A percentile compares a stretch with the other conserved stretches of the same genome.
Conservation (phyloP, 106 monocot species). For the Allium fistulosum region DNA sequence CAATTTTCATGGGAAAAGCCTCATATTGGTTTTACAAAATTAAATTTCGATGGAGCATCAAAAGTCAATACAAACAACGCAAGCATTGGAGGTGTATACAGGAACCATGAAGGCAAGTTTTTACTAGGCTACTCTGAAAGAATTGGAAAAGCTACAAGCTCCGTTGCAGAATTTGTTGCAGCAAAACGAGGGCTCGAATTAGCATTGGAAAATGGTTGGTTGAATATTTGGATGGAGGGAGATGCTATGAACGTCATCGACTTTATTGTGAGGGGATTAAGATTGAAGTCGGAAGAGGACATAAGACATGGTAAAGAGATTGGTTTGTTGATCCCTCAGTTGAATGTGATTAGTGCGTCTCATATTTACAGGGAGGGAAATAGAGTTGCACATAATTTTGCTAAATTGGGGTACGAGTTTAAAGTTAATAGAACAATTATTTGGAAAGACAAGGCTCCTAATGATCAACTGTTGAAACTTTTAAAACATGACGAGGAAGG, state of each 20-base stretch:
- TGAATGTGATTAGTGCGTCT: conserved; percentile 22
- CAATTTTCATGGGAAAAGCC: conserved; percentile 33
- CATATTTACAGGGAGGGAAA: conserved; percentile 43
- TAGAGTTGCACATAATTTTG: conserved; percentile 38
- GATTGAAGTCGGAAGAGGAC: conserved; percentile 22
- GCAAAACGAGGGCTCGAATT: conserved; percentile 39
- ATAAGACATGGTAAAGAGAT: conserved; percentile 28
- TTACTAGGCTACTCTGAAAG: conserved; percentile 42
- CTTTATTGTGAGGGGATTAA: conserved; percentile 2
- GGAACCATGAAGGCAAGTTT: conserved; percentile 46
- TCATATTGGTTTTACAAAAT: conserved; percentile 22
- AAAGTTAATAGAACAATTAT: conserved; percentile 12
- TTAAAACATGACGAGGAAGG: conserved; percentile 28
- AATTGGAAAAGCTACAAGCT: conserved; percentile 46
- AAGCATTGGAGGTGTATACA: conserved; percentile 55
- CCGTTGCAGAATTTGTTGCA: conserved; percentile 43
- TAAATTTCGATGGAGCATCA: conserved; percentile 53
- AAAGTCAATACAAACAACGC: conserved; percentile 18
- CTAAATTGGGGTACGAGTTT: conserved; percentile 30
- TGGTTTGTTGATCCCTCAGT: conserved; percentile 13
- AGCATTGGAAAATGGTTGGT: conserved; percentile 35
- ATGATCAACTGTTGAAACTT: conserved; percentile 14
- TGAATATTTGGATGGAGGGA: conserved; percentile 41
- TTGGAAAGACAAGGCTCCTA: conserved; percentile 33
- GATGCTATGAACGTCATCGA: conserved; percentile 41